Evolutionary conservation across 441 rosid genomes (phyloP).

Genomic region (Jatropha podagrica): DNA sequence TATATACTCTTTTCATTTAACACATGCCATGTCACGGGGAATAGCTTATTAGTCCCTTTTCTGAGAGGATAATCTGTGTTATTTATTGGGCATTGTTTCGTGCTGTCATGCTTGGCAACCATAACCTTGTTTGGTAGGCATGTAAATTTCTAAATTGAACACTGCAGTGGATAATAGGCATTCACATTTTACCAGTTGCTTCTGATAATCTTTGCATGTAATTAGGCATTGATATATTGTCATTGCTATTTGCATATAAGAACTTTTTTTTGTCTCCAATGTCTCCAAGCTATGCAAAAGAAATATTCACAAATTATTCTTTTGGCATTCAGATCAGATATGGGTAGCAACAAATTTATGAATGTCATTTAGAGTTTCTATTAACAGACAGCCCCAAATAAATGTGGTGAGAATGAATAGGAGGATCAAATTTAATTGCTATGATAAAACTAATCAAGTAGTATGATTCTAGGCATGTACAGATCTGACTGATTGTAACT

Average conservation of each 20-base stretch:
- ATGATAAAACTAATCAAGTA: background rate
- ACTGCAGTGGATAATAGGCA: background rate
- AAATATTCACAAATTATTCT: background rate
- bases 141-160: background rate
- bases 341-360: too few relatives aligned
- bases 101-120: background rate
- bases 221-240: background rate
- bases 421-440: too few relatives aligned
- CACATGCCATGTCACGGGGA: background rate
- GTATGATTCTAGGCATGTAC: background rate
- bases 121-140: background rate
- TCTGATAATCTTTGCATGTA: background rate
- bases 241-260: background rate
- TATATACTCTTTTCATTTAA: background rate
- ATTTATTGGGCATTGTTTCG: background rate
- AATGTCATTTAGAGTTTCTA: too few relatives aligned
- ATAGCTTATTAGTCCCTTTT: background rate
- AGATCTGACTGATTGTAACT: background rate
- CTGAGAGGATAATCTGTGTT: slow-evolving; percentile 5
- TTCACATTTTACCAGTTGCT: background rate
- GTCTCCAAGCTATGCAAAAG: background rate
- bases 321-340: too few relatives aligned
- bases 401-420: background rate
- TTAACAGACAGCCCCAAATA: background rate
- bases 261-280: too few relatives aligned